phyloP scores from a whole-genome alignment of 192 early-diverging fungal species.

The Radiomyces spectabilis region DNA sequence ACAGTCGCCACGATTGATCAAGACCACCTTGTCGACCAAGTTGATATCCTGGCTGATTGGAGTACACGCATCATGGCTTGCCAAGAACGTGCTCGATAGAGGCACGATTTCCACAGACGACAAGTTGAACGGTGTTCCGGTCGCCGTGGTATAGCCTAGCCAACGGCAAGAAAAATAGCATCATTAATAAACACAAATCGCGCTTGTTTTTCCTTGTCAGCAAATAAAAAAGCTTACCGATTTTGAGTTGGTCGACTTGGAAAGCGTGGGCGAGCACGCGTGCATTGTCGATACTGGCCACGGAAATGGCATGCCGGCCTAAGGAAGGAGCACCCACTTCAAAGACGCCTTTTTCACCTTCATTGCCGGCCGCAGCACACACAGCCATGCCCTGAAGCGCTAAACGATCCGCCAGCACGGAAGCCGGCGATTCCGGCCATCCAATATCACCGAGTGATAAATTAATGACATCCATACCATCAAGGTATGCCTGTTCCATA shows the following conservation, averaged over 20 bases:
- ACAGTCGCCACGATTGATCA: constrained; percentile 40
- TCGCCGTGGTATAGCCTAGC: constrained; percentile 15
- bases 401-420: constrained; percentile 37
- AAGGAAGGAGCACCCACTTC: constrained; percentile 42
- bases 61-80: constrained; percentile 43
- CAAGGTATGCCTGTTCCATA: constrained; percentile 36
- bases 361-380: constrained; percentile 69
- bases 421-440: constrained; percentile 44
- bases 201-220: too few relatives aligned
- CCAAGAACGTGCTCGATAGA: constrained; percentile 24
- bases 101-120: constrained; percentile 27
- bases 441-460: constrained; percentile 54
- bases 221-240: constrained; percentile 20
- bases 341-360: constrained; percentile 52
- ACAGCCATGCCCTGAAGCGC: constrained; percentile 46
- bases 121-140: constrained; percentile 9
- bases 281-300: constrained; percentile 51
- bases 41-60: background rate
- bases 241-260: background rate
- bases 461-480: constrained; percentile 55
- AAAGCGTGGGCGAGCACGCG: constrained; percentile 13
- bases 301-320: constrained; percentile 43
- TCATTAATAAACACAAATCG: background rate
- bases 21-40: constrained; percentile 30
- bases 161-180: too few relatives aligned